Conservation (phyloP, 371 early-diverging fungal species). For the Mucor indicus region DNA sequence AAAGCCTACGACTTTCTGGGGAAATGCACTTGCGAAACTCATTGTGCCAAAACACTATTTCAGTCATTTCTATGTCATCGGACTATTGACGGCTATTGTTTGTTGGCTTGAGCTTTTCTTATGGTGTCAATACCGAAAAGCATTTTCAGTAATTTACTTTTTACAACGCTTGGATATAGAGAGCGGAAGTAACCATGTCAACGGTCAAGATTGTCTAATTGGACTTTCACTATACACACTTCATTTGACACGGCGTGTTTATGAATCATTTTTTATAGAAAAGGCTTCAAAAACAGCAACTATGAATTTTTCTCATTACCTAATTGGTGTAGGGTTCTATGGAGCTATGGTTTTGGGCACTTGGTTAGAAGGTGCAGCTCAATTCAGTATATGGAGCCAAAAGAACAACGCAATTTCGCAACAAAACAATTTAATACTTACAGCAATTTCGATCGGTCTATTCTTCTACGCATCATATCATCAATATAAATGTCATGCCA, state of each 20-base stretch:
- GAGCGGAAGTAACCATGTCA: constrained; percentile 11
- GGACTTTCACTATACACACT: constrained; percentile 46
- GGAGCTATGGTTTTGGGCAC: constrained; percentile 48
- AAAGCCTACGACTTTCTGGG: constrained; percentile 20
- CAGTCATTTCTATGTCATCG: constrained; percentile 66
- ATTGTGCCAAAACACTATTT: constrained; percentile 68
- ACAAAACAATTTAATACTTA: neutral
- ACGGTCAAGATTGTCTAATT: constrained; percentile 23
- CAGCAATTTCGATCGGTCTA: constrained; percentile 15
- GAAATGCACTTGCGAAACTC: constrained; percentile 14
- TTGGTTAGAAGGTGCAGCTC: constrained; percentile 42
- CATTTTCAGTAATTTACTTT: neutral
- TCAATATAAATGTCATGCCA: constrained; percentile 64
- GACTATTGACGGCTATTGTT: constrained; percentile 25
- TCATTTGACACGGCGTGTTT: constrained; percentile 61
- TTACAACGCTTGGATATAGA: neutral
- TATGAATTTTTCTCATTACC: constrained; percentile 70
- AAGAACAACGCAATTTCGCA: neutral
- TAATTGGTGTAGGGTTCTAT: constrained; percentile 69
- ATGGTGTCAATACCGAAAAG: neutral
- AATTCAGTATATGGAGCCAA: constrained; percentile 21
- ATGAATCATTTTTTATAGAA: constrained; percentile 64
- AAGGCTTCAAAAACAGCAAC: constrained; percentile 49
- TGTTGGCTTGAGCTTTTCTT: constrained; percentile 17
- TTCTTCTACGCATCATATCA: constrained; percentile 58